phyloP scores from a whole-genome alignment of 306 rosid genomes.

The Pterocarpus santalinus region DNA sequence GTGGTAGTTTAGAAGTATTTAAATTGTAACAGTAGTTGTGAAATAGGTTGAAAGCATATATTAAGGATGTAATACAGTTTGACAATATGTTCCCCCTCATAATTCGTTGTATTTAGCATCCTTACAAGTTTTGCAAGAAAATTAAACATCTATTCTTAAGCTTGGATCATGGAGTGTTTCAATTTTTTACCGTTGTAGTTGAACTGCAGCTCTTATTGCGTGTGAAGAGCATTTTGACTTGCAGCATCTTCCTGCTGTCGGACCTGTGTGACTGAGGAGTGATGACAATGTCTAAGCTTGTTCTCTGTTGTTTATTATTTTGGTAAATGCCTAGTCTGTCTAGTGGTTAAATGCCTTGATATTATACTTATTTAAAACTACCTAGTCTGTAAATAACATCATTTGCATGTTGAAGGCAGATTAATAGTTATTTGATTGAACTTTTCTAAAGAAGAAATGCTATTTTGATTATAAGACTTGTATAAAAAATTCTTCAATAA shows the following conservation, averaged over 20 bases:
- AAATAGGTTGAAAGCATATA: constrained; percentile 20
- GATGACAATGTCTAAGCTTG: not conserved
- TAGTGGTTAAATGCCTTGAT: not conserved
- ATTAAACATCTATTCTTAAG: not conserved
- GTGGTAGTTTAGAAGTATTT: constrained; percentile 33
- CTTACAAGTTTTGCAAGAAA: constrained; percentile 16
- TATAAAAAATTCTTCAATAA: no score
- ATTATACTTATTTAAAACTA: no score
- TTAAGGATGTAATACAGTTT: constrained; percentile 6
- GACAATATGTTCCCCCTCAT: not conserved
- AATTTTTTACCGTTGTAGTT: not conserved
- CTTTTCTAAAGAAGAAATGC: no score
- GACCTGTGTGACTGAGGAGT: not conserved
- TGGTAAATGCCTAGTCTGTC: not conserved
- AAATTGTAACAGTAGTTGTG: constrained; percentile 8
- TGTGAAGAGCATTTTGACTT: not conserved
- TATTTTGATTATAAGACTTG: no score
- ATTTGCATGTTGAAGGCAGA: no score
- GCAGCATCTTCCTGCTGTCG: not conserved
- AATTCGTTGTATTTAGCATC: not conserved
- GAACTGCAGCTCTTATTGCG: not conserved
- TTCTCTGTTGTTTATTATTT: not conserved
- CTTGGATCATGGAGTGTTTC: not conserved
- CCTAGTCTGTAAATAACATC: not conserved
- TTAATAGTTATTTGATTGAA: no score